Conservation (phyloP, 352 stramenopile genomes). For the Phytophthora citricola region DNA sequence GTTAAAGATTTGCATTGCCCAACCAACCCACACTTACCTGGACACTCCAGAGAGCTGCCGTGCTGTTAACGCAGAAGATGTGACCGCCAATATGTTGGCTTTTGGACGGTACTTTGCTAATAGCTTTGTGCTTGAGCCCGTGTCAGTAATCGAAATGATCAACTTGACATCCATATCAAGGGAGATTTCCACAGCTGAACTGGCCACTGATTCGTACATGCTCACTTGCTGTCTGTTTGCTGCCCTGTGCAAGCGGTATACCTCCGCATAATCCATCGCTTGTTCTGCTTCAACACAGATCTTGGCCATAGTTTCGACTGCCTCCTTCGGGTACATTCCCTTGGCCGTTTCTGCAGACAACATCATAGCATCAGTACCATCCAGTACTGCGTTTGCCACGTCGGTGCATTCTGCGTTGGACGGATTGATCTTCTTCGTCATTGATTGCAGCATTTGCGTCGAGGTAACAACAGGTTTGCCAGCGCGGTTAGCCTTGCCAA, state of each 20-base stretch:
- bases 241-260: slow-evolving; percentile 64
- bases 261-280: slow-evolving; percentile 72
- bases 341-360: slow-evolving; percentile 99
- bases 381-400: slow-evolving; percentile 99
- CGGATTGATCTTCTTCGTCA: slow-evolving; percentile 97
- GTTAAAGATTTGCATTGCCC: not conserved
- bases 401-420: slow-evolving; percentile 99
- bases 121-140: slow-evolving; percentile 93
- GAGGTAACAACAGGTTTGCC: slow-evolving; percentile 99
- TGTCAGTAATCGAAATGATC: slow-evolving; percentile 98
- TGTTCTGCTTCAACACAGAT: slow-evolving; percentile 94
- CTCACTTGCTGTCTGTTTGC: slow-evolving; percentile 61
- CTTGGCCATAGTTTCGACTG: slow-evolving; percentile 95
- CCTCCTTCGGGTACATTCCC: slow-evolving; percentile 95
- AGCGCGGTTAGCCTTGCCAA: slow-evolving; percentile 95
- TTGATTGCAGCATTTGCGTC: slow-evolving; percentile 99
- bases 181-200: slow-evolving; percentile 97
- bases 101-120: slow-evolving; percentile 96
- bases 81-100: slow-evolving; percentile 91
- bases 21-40: slow-evolving; percentile 44
- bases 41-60: slow-evolving; percentile 82
- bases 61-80: slow-evolving; percentile 70
- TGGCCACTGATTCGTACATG: slow-evolving; percentile 95
- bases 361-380: slow-evolving; percentile 99
- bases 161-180: slow-evolving; percentile 96